Evolutionary conservation across 495 filamentous ascomycete genomes (phyloP).

Genomic region (Haplographium delicatum): DNA sequence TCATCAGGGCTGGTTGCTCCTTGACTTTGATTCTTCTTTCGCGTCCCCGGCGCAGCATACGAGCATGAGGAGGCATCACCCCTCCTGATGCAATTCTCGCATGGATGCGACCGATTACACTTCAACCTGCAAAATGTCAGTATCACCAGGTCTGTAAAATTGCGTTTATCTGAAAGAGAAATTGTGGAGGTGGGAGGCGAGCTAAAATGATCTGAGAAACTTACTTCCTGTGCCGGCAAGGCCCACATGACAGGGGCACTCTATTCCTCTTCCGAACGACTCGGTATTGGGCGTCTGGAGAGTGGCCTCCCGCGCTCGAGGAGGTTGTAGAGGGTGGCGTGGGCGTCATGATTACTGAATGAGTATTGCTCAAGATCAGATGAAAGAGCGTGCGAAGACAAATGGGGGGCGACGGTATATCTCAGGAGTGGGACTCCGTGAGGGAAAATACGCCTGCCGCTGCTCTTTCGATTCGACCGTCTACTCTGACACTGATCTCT

Average conservation of each 20-base stretch:
- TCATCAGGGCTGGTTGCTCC: conserved; percentile 72
- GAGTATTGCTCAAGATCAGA: conserved; percentile 1
- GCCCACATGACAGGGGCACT: conserved; percentile 89
- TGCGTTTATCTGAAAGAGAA: neutral
- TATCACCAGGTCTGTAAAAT: conserved; percentile 12
- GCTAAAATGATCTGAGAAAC: no score
- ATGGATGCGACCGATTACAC: conserved; percentile 89
- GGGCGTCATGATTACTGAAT: conserved; percentile 61
- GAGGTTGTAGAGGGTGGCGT: conserved; percentile 86
- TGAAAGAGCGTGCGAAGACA: no score
- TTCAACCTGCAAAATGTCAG: conserved; percentile 56
- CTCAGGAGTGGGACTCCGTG: neutral
- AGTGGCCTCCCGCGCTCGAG: conserved; percentile 66
- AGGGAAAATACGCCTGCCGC: neutral
- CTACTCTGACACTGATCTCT: no score
- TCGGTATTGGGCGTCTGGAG: conserved; percentile 81
- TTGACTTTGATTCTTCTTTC: conserved; percentile 70
- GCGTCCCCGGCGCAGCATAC: conserved; percentile 74
- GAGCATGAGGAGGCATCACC: conserved; percentile 79
- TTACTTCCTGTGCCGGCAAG: conserved; percentile 93
- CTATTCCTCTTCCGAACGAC: conserved; percentile 92
- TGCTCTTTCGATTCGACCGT: no score
- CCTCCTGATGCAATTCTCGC: conserved; percentile 92
- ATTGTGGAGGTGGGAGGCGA: neutral
- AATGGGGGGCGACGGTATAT: no score